Percentiles rank a stretch among this genome's conserved stretches.
phyloP scores from a whole-genome alignment of 2,329 filamentous ascomycete species.

The Plenodomus tracheiphilus region DNA sequence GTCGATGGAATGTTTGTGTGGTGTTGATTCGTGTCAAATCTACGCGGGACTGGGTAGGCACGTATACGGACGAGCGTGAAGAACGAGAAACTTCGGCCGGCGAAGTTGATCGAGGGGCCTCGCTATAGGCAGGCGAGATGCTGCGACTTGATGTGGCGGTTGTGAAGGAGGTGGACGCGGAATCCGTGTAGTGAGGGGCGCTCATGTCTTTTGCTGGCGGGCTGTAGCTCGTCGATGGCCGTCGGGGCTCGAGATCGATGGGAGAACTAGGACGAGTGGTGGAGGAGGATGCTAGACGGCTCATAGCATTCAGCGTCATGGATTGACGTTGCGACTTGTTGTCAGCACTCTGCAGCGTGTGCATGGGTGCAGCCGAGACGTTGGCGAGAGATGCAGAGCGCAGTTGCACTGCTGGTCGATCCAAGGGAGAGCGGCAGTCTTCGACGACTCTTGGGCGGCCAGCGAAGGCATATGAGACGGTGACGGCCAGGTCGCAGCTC shows the following conservation, averaged over 20 bases:
- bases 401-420: constrained; percentile 23
- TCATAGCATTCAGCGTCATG: constrained; percentile 22
- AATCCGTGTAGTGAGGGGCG: constrained; percentile 25
- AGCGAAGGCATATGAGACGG: constrained; percentile 43
- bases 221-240: constrained; percentile 36
- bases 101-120: constrained; percentile 21
- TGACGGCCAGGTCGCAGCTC: constrained; percentile 43
- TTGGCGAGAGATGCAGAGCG: constrained; percentile 42
- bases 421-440: constrained; percentile 24
- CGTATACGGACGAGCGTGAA: constrained; percentile 34
- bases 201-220: constrained; percentile 21
- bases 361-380: constrained; percentile 32
- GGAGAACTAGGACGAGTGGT: constrained; percentile 28
- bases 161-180: constrained; percentile 26
- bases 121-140: constrained; percentile 25
- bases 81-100: constrained; percentile 15
- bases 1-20: constrained; percentile 21
- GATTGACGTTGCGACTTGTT: constrained; percentile 31
- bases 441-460: constrained; percentile 46
- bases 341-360: constrained; percentile 33
- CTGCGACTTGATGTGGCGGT: constrained; percentile 30
- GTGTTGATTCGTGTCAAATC: constrained; percentile 21
- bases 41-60: constrained; percentile 20
- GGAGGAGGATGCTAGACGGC: constrained; percentile 9
- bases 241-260: constrained; percentile 23